Percentiles rank a stretch among this genome's conserved stretches.
Conservation (phyloP, 108 stramenopile genomes). For the Skeletonema marinoi region DNA sequence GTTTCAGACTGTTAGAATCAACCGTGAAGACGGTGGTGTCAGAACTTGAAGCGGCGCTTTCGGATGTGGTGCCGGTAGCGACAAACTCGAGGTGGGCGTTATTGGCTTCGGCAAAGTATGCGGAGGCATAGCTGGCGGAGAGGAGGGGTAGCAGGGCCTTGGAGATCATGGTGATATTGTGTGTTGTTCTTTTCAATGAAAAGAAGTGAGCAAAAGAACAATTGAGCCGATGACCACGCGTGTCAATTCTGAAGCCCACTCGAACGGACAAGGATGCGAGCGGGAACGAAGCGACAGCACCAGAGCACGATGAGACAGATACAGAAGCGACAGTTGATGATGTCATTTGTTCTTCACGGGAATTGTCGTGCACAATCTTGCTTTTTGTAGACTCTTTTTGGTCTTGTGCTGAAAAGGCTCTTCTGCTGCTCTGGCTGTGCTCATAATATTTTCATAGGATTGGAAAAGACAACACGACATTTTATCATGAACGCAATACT, state of each 20-base stretch:
- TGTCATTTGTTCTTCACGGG: too few species aligned
- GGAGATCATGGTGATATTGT: not conserved
- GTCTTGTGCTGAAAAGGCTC: not conserved
- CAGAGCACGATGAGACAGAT: too few species aligned
- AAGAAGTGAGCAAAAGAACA: not conserved
- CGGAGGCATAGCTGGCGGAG: not conserved
- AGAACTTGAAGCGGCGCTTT: not conserved
- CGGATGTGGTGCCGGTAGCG: not conserved
- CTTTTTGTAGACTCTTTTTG: too few species aligned
- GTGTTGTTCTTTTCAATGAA: not conserved
- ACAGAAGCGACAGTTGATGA: too few species aligned
- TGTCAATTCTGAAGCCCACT: not conserved
- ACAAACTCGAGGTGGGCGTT: slow-evolving; percentile 29
- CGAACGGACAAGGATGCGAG: too few species aligned
- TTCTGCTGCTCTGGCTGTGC: not conserved
- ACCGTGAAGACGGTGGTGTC: not conserved
- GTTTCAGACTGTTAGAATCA: not conserved
- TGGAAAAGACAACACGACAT: too few species aligned
- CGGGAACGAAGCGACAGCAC: too few species aligned
- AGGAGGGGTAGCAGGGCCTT: not conserved
- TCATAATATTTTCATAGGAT: too few species aligned
- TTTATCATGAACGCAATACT: not conserved
- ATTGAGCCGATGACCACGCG: not conserved
- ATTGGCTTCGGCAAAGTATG: slow-evolving; percentile 22
- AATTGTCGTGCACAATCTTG: too few species aligned